A percentile compares a stretch with the other conserved stretches of the same genome.
Conservation (phyloP, 306 rosid species). For the Casuarina cunninghamiana region DNA sequence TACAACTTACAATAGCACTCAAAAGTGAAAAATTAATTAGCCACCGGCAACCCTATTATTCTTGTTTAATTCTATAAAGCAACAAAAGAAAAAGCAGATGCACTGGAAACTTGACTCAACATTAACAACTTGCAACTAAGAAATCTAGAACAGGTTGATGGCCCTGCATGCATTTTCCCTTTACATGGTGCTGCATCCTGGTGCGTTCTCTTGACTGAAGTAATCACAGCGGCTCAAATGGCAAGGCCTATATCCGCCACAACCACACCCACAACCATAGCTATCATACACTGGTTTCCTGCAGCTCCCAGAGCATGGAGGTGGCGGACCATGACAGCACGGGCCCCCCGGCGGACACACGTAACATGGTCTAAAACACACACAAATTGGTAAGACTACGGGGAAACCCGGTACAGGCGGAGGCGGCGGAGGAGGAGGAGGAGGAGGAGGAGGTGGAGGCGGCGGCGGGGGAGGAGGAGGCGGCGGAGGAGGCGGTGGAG, state of each 20-base stretch:
- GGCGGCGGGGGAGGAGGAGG: too few species aligned
- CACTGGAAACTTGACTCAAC: background rate
- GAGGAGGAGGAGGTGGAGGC: too few species aligned
- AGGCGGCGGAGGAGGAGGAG: background rate
- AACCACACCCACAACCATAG: slow-evolving; percentile 36
- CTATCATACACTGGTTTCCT: slow-evolving; percentile 59
- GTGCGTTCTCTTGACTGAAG: slow-evolving; percentile 48
- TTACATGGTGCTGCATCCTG: slow-evolving; percentile 61
- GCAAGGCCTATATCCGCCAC: slow-evolving; percentile 20
- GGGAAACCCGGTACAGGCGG: slow-evolving; percentile 9
- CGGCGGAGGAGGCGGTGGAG: background rate
- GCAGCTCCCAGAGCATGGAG: slow-evolving; percentile 29
- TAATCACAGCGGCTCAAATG: slow-evolving; percentile 42
- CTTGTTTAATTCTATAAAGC: background rate
- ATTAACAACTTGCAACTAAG: background rate
- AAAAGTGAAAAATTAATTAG: background rate
- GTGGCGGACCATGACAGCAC: slow-evolving; percentile 31
- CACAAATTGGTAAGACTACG: slow-evolving; percentile 27
- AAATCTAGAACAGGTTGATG: background rate
- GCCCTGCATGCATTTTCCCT: background rate
- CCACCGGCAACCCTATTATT: background rate
- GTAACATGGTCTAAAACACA: slow-evolving; percentile 25
- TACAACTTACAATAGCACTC: background rate
- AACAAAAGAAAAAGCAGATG: background rate
- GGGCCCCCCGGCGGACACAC: slow-evolving; percentile 46